A percentile compares a stretch with the other conserved stretches of the same genome.
These are phyloP conservation scores for Mucor circinelloides DNA, from an alignment of 371 early-diverging fungal species.

Conservation along the genomic window DNA sequence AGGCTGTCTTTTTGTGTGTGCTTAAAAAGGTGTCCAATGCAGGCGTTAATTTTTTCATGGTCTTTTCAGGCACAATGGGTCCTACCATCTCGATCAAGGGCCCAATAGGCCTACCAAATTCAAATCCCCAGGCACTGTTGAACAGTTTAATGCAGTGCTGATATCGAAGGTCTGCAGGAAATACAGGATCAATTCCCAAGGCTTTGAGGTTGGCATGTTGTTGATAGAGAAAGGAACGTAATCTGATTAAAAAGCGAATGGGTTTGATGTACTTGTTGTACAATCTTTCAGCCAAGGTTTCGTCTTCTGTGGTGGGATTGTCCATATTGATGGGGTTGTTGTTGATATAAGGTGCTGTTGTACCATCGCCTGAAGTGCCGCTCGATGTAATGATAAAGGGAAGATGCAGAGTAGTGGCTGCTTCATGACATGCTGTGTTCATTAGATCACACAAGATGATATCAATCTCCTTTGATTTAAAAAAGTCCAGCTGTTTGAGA, in stretches of 20 bases:
- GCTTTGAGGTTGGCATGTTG: conserved; percentile 8
- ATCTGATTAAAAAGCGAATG: conserved; percentile 4
- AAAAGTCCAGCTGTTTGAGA: neutral
- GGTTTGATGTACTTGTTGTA: conserved; percentile 5
- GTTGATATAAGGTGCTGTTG: conserved; percentile 30
- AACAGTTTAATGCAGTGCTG: conserved; percentile 22
- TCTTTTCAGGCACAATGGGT: conserved; percentile 26
- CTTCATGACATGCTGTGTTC: conserved; percentile 12
- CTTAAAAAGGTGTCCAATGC: conserved; percentile 19
- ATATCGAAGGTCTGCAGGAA: neutral
- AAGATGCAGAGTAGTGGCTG: neutral
- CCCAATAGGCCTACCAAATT: conserved; percentile 27
- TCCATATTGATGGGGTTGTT: neutral
- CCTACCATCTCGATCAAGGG: conserved; percentile 39
- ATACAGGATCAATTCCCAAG: neutral
- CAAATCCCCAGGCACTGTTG: conserved; percentile 27
- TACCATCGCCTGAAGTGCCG: neutral
- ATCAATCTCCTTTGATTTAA: conserved; percentile 10
- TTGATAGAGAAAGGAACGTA: neutral
- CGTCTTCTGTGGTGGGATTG: conserved; percentile 18
- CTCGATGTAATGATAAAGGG: conserved; percentile 14
- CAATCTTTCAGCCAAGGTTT: conserved; percentile 18
- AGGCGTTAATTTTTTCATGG: conserved; percentile 13
- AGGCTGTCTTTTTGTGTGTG: conserved; percentile 22
- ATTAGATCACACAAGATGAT: conserved; percentile 19